These are phyloP conservation scores for Akanthomyces dipterigenus DNA, from an alignment of 2,329 filamentous ascomycete genomes.

Conservation along the genomic window DNA sequence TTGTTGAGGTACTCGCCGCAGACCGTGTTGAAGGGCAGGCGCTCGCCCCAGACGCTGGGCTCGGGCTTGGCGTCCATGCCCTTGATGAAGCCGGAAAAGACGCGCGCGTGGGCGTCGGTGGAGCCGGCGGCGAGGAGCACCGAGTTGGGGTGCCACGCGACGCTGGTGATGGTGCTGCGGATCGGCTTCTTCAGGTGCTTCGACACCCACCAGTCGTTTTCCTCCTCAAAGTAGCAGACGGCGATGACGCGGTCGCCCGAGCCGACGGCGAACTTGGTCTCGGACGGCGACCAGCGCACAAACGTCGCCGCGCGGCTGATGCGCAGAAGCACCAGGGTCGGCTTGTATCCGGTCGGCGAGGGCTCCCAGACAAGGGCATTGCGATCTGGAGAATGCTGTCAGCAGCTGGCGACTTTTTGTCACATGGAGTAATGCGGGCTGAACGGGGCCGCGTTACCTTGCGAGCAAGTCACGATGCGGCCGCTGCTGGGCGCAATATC, in stretches of 20 bases:
- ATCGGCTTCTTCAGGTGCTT: conserved; percentile 99
- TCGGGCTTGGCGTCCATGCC: conserved; percentile 82
- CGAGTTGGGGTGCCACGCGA: conserved; percentile 96
- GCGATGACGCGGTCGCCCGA: conserved; percentile 93
- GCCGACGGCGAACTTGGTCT: conserved; percentile 95
- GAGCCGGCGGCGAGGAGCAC: conserved; percentile 90
- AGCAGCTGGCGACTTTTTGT: background rate
- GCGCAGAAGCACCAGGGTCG: conserved; percentile 89
- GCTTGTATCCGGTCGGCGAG: conserved; percentile 88
- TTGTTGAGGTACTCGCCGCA: conserved; percentile 96
- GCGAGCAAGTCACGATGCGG: conserved; percentile 94
- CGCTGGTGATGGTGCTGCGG: conserved; percentile 88
- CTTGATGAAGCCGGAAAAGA: conserved; percentile 95
- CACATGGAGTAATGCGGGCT: background rate
- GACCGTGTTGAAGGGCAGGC: conserved; percentile 95
- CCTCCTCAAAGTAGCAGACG: conserved; percentile 97
- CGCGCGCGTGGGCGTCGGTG: conserved; percentile 93
- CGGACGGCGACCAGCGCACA: conserved; percentile 93
- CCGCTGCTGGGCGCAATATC: conserved; percentile 89
- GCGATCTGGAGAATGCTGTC: conserved; percentile 56
- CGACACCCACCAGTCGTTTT: conserved; percentile 99
- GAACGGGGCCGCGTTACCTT: conserved; percentile 50
- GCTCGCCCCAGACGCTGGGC: conserved; percentile 86
- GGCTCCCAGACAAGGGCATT: conserved; percentile 98
- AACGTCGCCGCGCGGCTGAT: conserved; percentile 96